A percentile compares a stretch with the other conserved stretches of the same genome.
phyloP scores from a whole-genome alignment of 345 rosid species.

The Arabis alpina region DNA sequence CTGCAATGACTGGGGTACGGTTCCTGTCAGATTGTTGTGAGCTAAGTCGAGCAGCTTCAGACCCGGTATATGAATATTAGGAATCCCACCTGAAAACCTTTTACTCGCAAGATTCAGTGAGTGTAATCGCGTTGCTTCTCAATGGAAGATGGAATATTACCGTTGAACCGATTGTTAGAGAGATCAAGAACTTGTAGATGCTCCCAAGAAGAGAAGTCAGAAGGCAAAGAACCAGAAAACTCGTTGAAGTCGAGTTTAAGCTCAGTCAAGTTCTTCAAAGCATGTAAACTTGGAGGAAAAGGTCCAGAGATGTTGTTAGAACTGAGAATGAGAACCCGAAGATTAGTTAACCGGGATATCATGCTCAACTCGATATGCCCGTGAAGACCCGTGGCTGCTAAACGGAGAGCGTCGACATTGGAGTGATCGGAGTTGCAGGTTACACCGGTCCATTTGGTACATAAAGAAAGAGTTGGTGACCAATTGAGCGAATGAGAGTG shows the following conservation, averaged over 20 bases:
- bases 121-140: constrained; percentile 52
- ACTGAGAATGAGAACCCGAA: constrained; percentile 68
- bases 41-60: constrained; percentile 65
- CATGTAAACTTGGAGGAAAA: constrained; percentile 63
- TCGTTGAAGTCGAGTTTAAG: constrained; percentile 73
- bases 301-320: constrained; percentile 73
- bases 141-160: constrained; percentile 62
- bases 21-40: constrained; percentile 71
- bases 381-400: constrained; percentile 61
- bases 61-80: constrained; percentile 54
- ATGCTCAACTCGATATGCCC: constrained; percentile 60
- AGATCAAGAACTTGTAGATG: constrained; percentile 63
- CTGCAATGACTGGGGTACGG: constrained; percentile 62
- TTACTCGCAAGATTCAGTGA: constrained; percentile 68
- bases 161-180: constrained; percentile 66
- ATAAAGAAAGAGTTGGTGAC: constrained; percentile 58
- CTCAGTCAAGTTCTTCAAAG: constrained; percentile 61
- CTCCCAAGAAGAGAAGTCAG: constrained; percentile 69
- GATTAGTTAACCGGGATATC: constrained; percentile 65
- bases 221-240: constrained; percentile 68
- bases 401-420: constrained; percentile 57
- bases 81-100: constrained; percentile 74
- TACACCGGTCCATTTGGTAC: constrained; percentile 82
- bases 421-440: constrained; percentile 62
- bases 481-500: constrained; percentile 71